phyloP scores from a whole-genome alignment of 2,329 filamentous ascomycete species.

The Cordyceps cateniannulata region DNA sequence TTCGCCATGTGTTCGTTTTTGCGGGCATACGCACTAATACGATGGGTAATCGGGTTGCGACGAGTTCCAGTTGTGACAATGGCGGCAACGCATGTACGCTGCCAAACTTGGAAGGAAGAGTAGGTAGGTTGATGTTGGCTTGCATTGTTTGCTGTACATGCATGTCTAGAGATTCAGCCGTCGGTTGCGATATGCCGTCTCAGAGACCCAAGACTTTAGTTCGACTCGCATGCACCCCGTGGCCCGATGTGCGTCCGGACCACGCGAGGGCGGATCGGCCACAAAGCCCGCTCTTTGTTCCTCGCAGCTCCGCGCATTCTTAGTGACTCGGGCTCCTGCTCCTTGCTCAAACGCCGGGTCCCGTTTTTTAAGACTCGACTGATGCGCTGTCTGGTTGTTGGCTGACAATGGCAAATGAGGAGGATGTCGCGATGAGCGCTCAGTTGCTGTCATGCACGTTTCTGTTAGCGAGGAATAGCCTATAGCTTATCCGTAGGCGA shows the following conservation, averaged over 20 bases:
- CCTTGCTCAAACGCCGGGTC: not conserved
- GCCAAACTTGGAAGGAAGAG: not conserved
- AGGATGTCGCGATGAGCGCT: not conserved
- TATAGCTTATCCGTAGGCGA: not conserved
- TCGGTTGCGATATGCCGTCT: not conserved
- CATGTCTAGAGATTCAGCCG: not conserved
- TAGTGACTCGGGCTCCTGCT: slow-evolving; percentile 1
- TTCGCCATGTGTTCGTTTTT: slow-evolving; percentile 5
- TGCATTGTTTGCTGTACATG: not conserved
- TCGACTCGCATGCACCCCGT: not conserved
- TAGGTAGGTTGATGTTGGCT: not conserved
- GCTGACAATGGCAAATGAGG: not conserved
- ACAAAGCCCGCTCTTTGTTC: not conserved
- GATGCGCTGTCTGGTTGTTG: not conserved
- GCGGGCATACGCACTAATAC: slow-evolving; percentile 1
- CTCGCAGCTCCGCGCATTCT: not conserved
- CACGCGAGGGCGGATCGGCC: slow-evolving; percentile 3
- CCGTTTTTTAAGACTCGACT: not conserved
- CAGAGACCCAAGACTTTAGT: not conserved
- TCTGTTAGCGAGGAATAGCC: not conserved
- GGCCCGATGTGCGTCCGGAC: not conserved
- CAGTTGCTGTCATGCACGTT: not conserved
- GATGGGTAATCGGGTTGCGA: not conserved
- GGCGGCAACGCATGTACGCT: not conserved
- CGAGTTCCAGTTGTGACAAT: not conserved